Base-by-base conservation (phyloP, 2,329 filamentous ascomycete species). In the Nothophoma quercina region DNA sequence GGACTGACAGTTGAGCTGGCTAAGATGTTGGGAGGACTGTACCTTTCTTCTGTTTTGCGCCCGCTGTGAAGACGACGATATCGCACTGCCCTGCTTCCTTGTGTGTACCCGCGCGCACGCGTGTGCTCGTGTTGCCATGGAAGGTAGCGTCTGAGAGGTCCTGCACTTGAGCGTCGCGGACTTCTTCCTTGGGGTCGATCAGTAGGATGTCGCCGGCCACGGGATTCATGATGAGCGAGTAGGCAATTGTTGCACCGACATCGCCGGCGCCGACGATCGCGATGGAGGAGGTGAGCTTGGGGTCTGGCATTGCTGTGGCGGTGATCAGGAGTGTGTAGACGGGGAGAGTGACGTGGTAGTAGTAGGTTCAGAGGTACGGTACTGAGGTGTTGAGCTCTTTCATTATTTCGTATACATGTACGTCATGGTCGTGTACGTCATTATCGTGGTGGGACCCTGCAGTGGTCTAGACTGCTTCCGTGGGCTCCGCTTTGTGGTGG, bases 261-360 rank as follows among this genome's bases (percentile, higher is more conserved):
- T 64, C 57, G 26, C 63, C 63, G 7, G 63, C 63, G 39, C 63
- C 61, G 41, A 64, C 52, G 13, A 65, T 58, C 48, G 63, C 63
- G 8, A 65, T 61, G 8, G 56, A 54, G 9, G 59, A 63, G 6
- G 63, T 65, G 35, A 54, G 51, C 26, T 63, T 63, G 6, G 60
- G 10, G 33, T 52, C 40, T 29, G 57, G 34, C 56, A 62, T 64
- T 21, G 0, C 43, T 43, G 43, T n/a, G 35, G 21, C 10, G 18
- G 35, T 32, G 15, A 1, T 22, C 12, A 5, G 25, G 25, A 18
- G 6, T 25, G 15, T 6, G 1, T 26, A 21, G 10, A 3, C 12
- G 16, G 16, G 7, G n/a, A 10, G 10, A 5, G 15, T 12, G 28
- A 19, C 10, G n/a, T 23, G 22, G 21, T 26, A 10, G 12, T 9